A percentile compares a stretch with the other conserved stretches of the same genome.
phyloP scores from a whole-genome alignment of 208 protist species.

The Crithidia acanthocephali region DNA sequence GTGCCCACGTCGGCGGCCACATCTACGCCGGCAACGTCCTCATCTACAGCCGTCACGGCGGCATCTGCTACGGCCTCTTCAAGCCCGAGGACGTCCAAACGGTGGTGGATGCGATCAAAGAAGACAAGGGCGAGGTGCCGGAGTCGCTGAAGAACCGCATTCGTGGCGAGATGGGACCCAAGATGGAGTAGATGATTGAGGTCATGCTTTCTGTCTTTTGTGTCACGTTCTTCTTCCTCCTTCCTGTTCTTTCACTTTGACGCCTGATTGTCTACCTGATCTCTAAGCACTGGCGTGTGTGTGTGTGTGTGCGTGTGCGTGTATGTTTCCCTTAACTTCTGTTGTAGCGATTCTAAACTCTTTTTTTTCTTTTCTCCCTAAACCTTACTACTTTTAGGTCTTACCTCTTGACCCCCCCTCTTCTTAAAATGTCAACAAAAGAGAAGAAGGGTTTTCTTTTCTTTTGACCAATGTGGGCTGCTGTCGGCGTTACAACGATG shows the following conservation, averaged over 20 bases:
- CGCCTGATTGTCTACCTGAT: background rate
- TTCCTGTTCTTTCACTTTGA: background rate
- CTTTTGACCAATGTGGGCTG: background rate
- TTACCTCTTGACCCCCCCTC: background rate
- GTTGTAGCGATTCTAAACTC: no score
- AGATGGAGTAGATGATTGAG: background rate
- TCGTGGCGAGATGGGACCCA: conserved; percentile 51
- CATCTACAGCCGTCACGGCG: conserved; percentile 82
- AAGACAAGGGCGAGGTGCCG: conserved; percentile 55
- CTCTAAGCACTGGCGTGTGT: background rate
- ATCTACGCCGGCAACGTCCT: conserved; percentile 93
- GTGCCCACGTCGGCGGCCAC: conserved; percentile 90
- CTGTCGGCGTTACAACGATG: background rate
- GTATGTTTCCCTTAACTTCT: background rate
- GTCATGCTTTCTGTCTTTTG: conserved; percentile 6
- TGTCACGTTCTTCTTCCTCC: background rate
- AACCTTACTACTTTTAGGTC: background rate
- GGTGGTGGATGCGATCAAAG: conserved; percentile 61
- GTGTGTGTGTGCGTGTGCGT: no score
- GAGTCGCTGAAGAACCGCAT: conserved; percentile 55
- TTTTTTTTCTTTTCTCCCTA: conserved; percentile 15
- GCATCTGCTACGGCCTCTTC: conserved; percentile 90
- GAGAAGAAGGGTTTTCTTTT: no score
- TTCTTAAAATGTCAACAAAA: no score
- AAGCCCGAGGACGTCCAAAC: conserved; percentile 73